Evolutionary conservation across 192 early-diverging fungal genomes (phyloP), one percentile per base, ranked within the genome.

Genomic region (Podila clonocystis): DNA sequence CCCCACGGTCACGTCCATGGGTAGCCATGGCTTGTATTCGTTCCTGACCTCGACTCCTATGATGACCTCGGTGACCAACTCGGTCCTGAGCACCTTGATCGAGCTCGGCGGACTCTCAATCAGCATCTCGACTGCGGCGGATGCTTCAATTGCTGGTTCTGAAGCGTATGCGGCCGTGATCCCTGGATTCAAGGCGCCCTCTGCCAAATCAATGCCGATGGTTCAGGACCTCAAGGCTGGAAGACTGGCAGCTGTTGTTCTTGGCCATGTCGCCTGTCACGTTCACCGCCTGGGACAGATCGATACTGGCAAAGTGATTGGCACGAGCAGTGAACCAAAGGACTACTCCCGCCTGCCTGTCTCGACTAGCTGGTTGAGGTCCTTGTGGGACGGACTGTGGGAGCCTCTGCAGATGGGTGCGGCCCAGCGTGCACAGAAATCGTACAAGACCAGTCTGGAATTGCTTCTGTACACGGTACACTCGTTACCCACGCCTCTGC

Each of bases 331-430:
- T 30, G 89, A 90, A 58, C 86, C 86, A 19, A 87, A 78, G 36
- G 73, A 83, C 24, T 90, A 88, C 52, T 70, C 80, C 8, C 86
- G 87, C 22, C 57, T 90, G 19, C 70, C 78, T 22, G 72, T 72
- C 19, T 62, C 76, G 17, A 87, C 86, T 11, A 88, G 87, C 26
- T 88, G 84, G 75, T 60, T 90, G n/a, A 74, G 86, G 50, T 74
- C 70, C 7, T 63, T 87, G 6, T 90, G 87, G 75, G 89, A 90
- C 67, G 72, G 62, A 3, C 34, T 78, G 62, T 59, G 79, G 62
- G 63, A 75, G 38, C 68, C 71, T 5, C 50, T 76, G 13, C 72
- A 65, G 64, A 80, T 80, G 77, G 77, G 77, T 9, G 58, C 70
- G 8, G 55, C 34, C 0, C 72, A 82, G 29, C 29, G 72, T 22